These are phyloP conservation scores for Cladobotryum protrusum DNA, from an alignment of 2,329 filamentous ascomycete species.

Conservation along the genomic window DNA sequence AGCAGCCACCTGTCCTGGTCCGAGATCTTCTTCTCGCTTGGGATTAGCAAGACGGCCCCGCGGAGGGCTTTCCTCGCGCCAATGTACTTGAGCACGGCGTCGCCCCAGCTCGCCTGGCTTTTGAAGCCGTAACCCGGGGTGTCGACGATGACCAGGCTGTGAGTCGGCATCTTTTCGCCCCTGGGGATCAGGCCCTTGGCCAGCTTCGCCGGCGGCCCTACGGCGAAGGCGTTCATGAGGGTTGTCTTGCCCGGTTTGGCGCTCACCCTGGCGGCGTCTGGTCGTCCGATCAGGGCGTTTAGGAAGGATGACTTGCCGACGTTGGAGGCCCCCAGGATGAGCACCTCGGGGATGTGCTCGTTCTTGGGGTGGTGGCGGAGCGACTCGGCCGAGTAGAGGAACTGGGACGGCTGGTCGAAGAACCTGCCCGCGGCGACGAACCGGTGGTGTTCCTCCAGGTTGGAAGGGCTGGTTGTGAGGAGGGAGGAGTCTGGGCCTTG, in stretches of 20 bases:
- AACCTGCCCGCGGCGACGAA: constrained; percentile 25
- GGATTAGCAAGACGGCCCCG: constrained; percentile 49
- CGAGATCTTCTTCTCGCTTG: constrained; percentile 47
- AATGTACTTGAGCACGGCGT: constrained; percentile 46
- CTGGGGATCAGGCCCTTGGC: constrained; percentile 21
- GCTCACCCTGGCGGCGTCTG: constrained; percentile 43
- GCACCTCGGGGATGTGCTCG: constrained; percentile 54
- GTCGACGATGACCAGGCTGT: constrained; percentile 45
- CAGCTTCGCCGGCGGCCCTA: constrained; percentile 37
- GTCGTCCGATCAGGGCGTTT: constrained; percentile 63
- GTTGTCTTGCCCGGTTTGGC: constrained; percentile 46
- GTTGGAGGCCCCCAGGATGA: constrained; percentile 80
- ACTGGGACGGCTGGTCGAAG: constrained; percentile 26
- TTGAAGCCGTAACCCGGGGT: constrained; percentile 46
- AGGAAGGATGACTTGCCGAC: constrained; percentile 86
- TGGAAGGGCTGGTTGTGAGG: constrained; percentile 13
- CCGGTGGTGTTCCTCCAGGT: constrained; percentile 18
- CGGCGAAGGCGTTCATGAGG: constrained; percentile 50
- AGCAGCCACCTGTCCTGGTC: constrained; percentile 43
- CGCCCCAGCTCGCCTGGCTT: constrained; percentile 45
- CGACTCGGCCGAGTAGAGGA: constrained; percentile 45
- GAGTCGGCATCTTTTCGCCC: constrained; percentile 36
- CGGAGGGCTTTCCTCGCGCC: constrained; percentile 38
- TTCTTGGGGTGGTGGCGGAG: constrained; percentile 47
- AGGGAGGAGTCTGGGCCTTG: constrained; percentile 5